A percentile compares a stretch with the other conserved stretches of the same genome.
These are phyloP conservation scores for Urochloa ruziziensis DNA, from an alignment of 176 grass and related monocot genomes.

Conservation along the genomic window DNA sequence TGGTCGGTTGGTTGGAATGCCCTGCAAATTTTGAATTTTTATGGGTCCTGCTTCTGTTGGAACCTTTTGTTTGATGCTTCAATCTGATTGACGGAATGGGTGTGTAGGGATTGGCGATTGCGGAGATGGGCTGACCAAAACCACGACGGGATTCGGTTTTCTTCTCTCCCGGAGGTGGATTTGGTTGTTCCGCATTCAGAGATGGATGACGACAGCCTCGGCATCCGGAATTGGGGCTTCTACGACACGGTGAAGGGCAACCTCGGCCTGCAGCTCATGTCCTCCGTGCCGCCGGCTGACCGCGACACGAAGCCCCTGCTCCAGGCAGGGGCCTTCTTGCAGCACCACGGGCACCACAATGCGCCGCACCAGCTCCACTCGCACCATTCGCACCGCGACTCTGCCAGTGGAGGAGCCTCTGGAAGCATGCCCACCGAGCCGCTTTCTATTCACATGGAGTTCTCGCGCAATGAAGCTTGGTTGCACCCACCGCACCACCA, in stretches of 20 bases:
- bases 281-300: constrained; percentile 44
- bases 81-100: constrained; percentile 17
- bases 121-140: constrained; percentile 38
- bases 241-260: constrained; percentile 71
- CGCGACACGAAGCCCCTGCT: constrained; percentile 64
- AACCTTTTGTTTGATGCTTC: constrained; percentile 6
- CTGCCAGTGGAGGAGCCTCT: not conserved
- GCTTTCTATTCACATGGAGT: constrained; percentile 47
- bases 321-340: constrained; percentile 40
- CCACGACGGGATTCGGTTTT: constrained; percentile 1
- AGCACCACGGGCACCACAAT: constrained; percentile 41
- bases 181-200: not conserved
- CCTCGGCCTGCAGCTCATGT: constrained; percentile 81
- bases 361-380: constrained; percentile 15
- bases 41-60: not conserved
- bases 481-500: constrained; percentile 39
- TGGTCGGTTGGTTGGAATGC: constrained; percentile 4
- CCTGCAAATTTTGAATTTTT: not conserved
- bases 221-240: constrained; percentile 85
- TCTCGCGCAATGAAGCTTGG: constrained; percentile 55
- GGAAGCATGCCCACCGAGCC: constrained; percentile 32
- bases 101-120: constrained; percentile 23
- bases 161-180: constrained; percentile 17
- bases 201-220: constrained; percentile 78
- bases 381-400: constrained; percentile 31